Percentiles rank a stretch among this genome's conserved stretches.
phyloP scores from a whole-genome alignment of 2,329 filamentous ascomycete species.

The Curvularia eragrostidis region DNA sequence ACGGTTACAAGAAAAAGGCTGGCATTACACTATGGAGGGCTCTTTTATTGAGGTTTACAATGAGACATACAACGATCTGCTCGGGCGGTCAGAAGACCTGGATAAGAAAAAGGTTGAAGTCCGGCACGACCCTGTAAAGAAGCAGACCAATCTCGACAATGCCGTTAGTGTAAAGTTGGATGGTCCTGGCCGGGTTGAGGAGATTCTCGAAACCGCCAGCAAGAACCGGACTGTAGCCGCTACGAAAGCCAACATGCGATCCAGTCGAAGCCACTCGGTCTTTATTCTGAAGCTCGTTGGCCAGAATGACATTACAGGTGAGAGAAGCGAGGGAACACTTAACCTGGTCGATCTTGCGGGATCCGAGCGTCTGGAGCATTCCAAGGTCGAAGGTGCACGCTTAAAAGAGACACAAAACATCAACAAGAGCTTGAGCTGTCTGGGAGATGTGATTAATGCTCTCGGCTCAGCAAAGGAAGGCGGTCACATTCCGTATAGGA shows the following conservation, averaged over 20 bases:
- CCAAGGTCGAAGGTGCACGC: conserved; percentile 82
- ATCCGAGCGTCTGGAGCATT: conserved; percentile 87
- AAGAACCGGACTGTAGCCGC: conserved; percentile 91
- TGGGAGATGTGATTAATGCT: conserved; percentile 93
- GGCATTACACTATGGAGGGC: conserved; percentile 92
- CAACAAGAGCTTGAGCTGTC: conserved; percentile 89
- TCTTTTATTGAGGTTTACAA: conserved; percentile 99
- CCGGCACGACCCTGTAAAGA: conserved; percentile 80
- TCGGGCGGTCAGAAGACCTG: conserved; percentile 73
- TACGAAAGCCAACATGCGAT: conserved; percentile 96
- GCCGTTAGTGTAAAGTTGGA: conserved; percentile 78
- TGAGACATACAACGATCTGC: conserved; percentile 90
- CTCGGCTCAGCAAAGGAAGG: conserved; percentile 81
- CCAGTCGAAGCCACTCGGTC: conserved; percentile 92
- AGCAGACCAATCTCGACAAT: conserved; percentile 82
- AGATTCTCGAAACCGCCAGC: conserved; percentile 79
- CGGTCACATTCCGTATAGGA: conserved; percentile 88
- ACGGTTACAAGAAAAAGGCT: conserved; percentile 85
- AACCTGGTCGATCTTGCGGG: conserved; percentile 96
- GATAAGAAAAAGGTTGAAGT: conserved; percentile 88
- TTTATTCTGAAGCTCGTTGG: conserved; percentile 81
- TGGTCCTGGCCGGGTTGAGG: conserved; percentile 79
- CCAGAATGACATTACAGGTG: conserved; percentile 74
- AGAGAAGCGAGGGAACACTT: conserved; percentile 88
- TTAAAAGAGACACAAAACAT: conserved; percentile 96